Percentiles rank a stretch among this genome's conserved stretches.
Conservation (phyloP, 1,284 basidiomycete genomes). For the Apiotrichum veenhuisii region DNA sequence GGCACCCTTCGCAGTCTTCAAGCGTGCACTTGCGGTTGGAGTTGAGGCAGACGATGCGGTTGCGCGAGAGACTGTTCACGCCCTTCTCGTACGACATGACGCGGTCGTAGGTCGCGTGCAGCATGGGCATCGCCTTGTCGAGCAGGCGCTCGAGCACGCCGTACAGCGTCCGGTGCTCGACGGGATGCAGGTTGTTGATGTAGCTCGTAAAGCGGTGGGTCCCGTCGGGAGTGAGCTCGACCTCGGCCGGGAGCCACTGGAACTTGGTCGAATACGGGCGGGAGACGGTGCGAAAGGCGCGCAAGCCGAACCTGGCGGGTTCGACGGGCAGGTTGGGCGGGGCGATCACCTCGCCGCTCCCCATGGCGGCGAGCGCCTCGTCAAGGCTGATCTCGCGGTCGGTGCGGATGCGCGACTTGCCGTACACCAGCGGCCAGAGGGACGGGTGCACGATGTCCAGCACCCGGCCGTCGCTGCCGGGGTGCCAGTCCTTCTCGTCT, state of each 20-base stretch:
- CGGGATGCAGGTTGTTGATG: slow-evolving; percentile 16
- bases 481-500: slow-evolving; percentile 15
- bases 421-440: slow-evolving; percentile 16
- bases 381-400: background rate
- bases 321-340: background rate
- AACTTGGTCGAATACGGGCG: slow-evolving; percentile 6
- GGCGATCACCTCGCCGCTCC: slow-evolving; percentile 1
- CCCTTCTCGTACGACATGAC: slow-evolving; percentile 5
- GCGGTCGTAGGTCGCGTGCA: slow-evolving; percentile 6
- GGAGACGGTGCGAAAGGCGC: background rate
- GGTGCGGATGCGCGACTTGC: slow-evolving; percentile 4
- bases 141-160: slow-evolving; percentile 6
- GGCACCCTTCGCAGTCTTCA: background rate
- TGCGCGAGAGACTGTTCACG: no score
- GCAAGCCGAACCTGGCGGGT: no score
- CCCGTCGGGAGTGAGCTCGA: background rate
- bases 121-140: slow-evolving; percentile 2
- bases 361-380: background rate
- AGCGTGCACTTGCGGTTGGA: slow-evolving; percentile 5
- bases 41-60: slow-evolving; percentile 4
- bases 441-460: slow-evolving; percentile 19
- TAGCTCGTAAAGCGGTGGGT: slow-evolving; percentile 1
- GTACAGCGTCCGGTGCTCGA: slow-evolving; percentile 3
- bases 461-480: slow-evolving; percentile 10
- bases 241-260: slow-evolving; percentile 18